Percentiles rank a stretch among this genome's conserved stretches.
Conservation (phyloP, 768 basidiomycete genomes). For the Xerocomellus amylosporus region DNA sequence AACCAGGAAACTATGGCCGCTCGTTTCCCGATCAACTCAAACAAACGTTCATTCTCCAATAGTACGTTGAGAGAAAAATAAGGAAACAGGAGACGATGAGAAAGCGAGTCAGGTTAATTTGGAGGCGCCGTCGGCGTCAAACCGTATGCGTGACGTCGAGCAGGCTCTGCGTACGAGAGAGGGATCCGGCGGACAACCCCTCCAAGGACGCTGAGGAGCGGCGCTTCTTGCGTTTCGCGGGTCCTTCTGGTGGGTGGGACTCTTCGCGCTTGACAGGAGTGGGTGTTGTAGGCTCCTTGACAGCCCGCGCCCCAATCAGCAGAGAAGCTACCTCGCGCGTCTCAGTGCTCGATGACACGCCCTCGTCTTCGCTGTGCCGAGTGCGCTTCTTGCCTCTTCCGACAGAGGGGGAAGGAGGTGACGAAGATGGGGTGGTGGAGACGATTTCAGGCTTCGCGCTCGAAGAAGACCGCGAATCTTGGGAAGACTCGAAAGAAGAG, state of each 20-base stretch:
- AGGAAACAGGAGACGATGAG: background rate
- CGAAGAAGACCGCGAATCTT: background rate
- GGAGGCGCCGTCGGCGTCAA: background rate
- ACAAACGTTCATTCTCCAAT: background rate
- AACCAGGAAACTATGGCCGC: conserved; percentile 2
- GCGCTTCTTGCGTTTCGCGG: conserved; percentile 15
- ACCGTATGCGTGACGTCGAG: conserved; percentile 1
- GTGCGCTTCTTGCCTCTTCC: conserved; percentile 18
- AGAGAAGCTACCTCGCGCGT: background rate
- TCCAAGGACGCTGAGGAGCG: background rate
- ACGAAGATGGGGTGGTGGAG: background rate
- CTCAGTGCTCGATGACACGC: background rate
- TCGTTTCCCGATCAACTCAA: conserved; percentile 1
- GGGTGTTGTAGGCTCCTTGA: background rate
- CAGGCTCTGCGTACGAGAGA: background rate
- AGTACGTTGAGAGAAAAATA: background rate
- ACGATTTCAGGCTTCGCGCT: background rate
- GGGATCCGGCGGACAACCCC: background rate
- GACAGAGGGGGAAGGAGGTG: conserved; percentile 10
- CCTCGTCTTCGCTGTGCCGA: conserved; percentile 7
- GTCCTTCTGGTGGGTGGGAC: background rate
- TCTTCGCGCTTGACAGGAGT: conserved; percentile 2
- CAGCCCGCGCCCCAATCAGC: background rate
- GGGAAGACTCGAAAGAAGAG: background rate
- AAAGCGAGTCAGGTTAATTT: background rate